Evolutionary conservation across 1,284 basidiomycete species (phyloP).

Genomic region (Chondrostereum purpureum): DNA sequence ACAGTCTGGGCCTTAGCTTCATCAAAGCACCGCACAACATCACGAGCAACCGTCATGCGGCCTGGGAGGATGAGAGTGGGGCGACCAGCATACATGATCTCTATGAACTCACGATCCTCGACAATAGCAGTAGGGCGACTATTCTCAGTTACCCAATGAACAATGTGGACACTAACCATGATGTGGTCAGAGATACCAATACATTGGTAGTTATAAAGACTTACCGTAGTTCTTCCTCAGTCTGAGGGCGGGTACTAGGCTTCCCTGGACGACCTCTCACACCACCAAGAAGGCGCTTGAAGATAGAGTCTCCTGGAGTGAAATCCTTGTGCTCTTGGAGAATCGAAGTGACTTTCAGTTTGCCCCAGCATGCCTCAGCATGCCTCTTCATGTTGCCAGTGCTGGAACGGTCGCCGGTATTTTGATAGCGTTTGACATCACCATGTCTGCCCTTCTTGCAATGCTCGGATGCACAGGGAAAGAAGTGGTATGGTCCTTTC

Average conservation of each 20-base stretch:
- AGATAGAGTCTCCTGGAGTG: conserved; percentile 6
- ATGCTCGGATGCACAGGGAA: conserved; percentile 4
- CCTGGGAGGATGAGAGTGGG: background rate
- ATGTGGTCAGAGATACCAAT: background rate
- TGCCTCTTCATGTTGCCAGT: conserved; percentile 11
- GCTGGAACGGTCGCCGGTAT: conserved; percentile 6
- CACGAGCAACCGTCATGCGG: too few species aligned
- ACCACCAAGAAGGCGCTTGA: conserved; percentile 3
- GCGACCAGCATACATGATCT: conserved; percentile 1
- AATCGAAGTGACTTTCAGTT: conserved; percentile 6
- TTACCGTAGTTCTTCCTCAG: conserved; percentile 18
- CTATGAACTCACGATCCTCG: conserved; percentile 1
- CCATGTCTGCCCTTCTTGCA: conserved; percentile 6
- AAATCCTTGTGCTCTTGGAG: background rate
- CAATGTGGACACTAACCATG: background rate
- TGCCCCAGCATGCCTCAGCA: conserved; percentile 9
- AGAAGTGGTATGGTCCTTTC: conserved; percentile 8
- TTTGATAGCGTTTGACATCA: conserved; percentile 8
- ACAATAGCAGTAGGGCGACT: background rate
- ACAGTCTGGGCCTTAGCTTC: too few species aligned
- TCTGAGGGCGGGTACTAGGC: conserved; percentile 3
- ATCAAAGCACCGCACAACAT: too few species aligned
- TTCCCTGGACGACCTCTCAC: conserved; percentile 21
- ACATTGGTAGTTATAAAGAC: background rate
- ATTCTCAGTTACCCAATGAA: conserved; percentile 6